A percentile compares a stretch with the other conserved stretches of the same genome.
phyloP scores from a whole-genome alignment of 2,329 filamentous ascomycete species.

The Venturiaceae sp. region DNA sequence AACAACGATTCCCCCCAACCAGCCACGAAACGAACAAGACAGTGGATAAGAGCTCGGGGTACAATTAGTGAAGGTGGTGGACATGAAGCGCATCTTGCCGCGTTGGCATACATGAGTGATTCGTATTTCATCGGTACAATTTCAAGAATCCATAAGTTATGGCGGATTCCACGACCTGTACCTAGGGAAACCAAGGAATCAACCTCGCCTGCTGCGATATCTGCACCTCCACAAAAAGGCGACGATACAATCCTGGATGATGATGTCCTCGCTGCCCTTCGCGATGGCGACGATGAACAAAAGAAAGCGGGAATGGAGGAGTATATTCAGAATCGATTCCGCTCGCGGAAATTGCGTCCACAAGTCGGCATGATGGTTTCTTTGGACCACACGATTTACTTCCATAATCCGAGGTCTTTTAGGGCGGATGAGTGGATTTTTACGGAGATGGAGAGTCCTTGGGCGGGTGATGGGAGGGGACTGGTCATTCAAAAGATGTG shows the following conservation, averaged over 20 bases:
- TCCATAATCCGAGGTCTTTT: constrained; percentile 40
- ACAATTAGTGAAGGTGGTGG: constrained; percentile 64
- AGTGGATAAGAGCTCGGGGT: constrained; percentile 68
- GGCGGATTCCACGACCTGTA: constrained; percentile 52
- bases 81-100: constrained; percentile 70
- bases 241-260: constrained; percentile 17
- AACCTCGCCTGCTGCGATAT: constrained; percentile 4
- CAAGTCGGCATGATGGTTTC: constrained; percentile 78
- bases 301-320: background rate
- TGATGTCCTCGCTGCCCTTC: constrained; percentile 8
- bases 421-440: constrained; percentile 63
- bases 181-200: background rate
- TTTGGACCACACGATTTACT: constrained; percentile 59
- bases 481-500: constrained; percentile 70
- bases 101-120: constrained; percentile 88
- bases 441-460: constrained; percentile 69
- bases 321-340: background rate
- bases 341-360: constrained; percentile 29
- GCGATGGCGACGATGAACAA: background rate
- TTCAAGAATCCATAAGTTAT: constrained; percentile 68
- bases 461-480: constrained; percentile 68
- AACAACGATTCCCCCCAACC: constrained; percentile 35
- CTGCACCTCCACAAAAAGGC: constrained; percentile 3
- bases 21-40: constrained; percentile 53
- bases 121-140: constrained; percentile 90